Evolutionary conservation across 2,329 filamentous ascomycete species (phyloP).

Genomic region (Cercospora sp.): DNA sequence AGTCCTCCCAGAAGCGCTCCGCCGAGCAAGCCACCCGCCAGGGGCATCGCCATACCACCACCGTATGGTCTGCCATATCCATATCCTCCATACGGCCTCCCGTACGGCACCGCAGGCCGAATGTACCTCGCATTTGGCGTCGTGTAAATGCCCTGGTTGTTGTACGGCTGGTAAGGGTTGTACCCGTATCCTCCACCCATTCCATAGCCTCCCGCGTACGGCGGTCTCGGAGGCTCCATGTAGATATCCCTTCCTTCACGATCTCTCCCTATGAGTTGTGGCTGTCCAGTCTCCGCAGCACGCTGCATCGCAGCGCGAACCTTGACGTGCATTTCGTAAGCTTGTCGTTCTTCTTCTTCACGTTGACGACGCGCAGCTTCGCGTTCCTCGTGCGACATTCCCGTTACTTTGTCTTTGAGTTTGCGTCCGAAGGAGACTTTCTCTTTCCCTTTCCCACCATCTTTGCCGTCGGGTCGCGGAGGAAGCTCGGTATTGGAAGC

Average conservation of each 20-base stretch:
- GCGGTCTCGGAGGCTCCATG: conserved; percentile 53
- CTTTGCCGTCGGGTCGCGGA: conserved; percentile 29
- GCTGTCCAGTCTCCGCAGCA: conserved; percentile 56
- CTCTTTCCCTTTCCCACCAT: conserved; percentile 35
- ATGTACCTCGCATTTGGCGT: conserved; percentile 52
- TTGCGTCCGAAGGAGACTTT: conserved; percentile 52
- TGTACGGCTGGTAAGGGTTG: conserved; percentile 38
- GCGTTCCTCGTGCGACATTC: conserved; percentile 58
- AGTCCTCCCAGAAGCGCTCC: conserved; percentile 43
- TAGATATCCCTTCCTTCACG: conserved; percentile 57
- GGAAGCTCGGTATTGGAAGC: conserved; percentile 24
- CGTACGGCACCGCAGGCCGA: conserved; percentile 52
- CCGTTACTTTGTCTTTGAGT: conserved; percentile 61
- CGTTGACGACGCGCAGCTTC: conserved; percentile 48
- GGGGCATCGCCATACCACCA: conserved; percentile 38
- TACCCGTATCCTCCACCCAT: conserved; percentile 33
- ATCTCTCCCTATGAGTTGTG: conserved; percentile 58
- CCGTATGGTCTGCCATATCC: conserved; percentile 42
- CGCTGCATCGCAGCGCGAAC: conserved; percentile 53
- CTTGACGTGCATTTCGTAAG: conserved; percentile 55
- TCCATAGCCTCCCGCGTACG: conserved; percentile 35
- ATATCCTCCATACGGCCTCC: conserved; percentile 28
- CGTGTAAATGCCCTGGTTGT: conserved; percentile 42
- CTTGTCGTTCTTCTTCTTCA: conserved; percentile 52
- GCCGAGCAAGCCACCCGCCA: conserved; percentile 50